A percentile compares a stretch with the other conserved stretches of the same genome.
These are phyloP conservation scores for Leishmania braziliensis DNA, from an alignment of 208 protist genomes.

Conservation along the genomic window DNA sequence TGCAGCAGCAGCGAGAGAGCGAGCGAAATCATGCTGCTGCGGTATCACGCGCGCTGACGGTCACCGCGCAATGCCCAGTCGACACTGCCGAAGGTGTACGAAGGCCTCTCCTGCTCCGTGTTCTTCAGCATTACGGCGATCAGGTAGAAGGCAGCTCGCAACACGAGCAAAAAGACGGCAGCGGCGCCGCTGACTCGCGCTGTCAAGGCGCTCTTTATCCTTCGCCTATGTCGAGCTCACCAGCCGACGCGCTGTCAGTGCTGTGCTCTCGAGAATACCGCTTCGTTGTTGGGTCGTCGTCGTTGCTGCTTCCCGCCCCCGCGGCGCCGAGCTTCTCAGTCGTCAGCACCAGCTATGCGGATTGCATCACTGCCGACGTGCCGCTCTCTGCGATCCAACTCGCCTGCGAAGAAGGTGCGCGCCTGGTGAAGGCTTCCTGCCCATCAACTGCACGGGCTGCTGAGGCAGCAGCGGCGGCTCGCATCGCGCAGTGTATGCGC, in stretches of 20 bases:
- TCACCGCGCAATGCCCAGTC: background rate
- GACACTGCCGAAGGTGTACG: background rate
- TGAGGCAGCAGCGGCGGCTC: background rate
- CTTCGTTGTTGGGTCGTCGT: background rate
- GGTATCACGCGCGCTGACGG: background rate
- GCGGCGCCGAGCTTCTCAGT: background rate
- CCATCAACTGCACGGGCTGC: background rate
- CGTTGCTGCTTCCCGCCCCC: background rate
- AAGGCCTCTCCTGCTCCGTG: background rate
- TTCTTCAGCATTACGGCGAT: background rate
- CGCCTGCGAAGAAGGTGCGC: slow-evolving; percentile 1
- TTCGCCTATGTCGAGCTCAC: background rate
- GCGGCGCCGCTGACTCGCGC: background rate
- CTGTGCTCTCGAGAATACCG: background rate
- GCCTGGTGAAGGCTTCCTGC: background rate
- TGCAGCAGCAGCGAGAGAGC: background rate
- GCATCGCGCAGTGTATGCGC: slow-evolving; percentile 1
- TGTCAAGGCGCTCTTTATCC: background rate
- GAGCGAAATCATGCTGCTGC: background rate
- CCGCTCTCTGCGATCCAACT: slow-evolving; percentile 13
- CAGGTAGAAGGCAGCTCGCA: background rate
- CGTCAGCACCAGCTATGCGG: background rate
- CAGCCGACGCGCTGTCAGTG: too few species aligned
- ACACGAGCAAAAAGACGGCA: background rate
- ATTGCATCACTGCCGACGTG: background rate